These are phyloP conservation scores for Suillus subluteus DNA, from an alignment of 768 basidiomycete genomes.

Conservation along the genomic window DNA sequence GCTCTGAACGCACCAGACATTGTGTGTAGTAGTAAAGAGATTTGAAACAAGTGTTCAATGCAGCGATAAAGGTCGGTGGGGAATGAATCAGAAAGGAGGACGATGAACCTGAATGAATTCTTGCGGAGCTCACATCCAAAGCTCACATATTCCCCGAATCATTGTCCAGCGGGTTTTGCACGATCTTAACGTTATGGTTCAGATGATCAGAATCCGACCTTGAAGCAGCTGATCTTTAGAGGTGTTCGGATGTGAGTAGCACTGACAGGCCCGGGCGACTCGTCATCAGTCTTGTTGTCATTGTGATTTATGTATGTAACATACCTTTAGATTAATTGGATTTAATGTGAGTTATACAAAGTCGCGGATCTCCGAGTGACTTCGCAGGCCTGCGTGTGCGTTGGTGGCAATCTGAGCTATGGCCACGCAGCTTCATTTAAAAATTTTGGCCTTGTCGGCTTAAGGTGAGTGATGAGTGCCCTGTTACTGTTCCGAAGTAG, in stretches of 20 bases:
- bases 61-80: background rate
- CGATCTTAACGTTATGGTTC: too few species aligned
- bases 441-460: too few species aligned
- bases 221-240: background rate
- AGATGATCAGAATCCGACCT: background rate
- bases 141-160: background rate
- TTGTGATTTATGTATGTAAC: background rate
- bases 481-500: too few species aligned
- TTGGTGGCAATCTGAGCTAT: too few species aligned
- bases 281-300: background rate
- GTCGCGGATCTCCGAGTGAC: too few species aligned
- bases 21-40: background rate
- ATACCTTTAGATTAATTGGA: background rate
- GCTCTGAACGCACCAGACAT: background rate
- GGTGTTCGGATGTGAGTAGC: background rate
- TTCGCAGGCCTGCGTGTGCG: too few species aligned
- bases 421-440: too few species aligned
- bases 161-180: background rate
- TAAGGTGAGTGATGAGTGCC: too few species aligned
- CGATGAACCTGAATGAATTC: background rate
- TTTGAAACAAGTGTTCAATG: background rate
- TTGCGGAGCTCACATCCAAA: background rate
- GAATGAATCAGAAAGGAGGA: conserved; percentile 1
- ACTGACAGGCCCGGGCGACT: background rate
- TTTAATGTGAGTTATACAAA: too few species aligned